Evolutionary conservation across 2,329 filamentous ascomycete species (phyloP), one percentile per base, ranked within the genome.

Genomic region (Fusarium cyanostomum): DNA sequence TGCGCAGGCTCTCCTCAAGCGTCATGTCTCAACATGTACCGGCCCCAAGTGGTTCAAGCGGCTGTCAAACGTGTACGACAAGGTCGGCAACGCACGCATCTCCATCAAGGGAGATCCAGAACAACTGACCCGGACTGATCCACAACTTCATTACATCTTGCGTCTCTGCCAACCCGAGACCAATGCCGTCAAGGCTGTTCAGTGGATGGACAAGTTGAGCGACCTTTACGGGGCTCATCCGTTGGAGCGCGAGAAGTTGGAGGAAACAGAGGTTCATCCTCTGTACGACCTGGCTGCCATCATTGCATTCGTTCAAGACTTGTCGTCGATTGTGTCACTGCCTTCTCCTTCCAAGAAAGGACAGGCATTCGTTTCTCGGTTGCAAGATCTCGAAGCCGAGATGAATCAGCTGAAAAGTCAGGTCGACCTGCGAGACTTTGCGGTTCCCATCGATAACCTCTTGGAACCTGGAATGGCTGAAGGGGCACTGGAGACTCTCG

Each of bases 31-130:
- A 34, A 73, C 71, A 0, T 56, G 55, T 0, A 71, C 63, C 0
- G 80, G 77, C 5, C 39, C 42, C 1, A 79, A 79, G 42, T 77
- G 74, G 66, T 84, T 84, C 68, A 79, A 77, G 63, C 73, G 80
- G 1, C 42, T 77, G 0, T 73, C 76, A 0, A 75, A 73, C 15
- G 66, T 51, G 3, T 72, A 69, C 8, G 77, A 81, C 50, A 74
- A 77, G 3, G 57, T 56, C 8, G 74, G 75, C 0, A 77, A 75
- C 18, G 63, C 75, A 2, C 76, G 74, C 1, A 68, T 83, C 1
- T 58, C 57, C 1, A 71, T 82, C 58, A 84, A 80, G 38, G 72
- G 67, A 13, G 78, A 79, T 2, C 77, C 78, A 0, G 77, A 80
- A 1, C 64, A 72, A 2, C 61, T 83, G 3, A 77, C 73, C 1